Base-by-base conservation (phyloP, 495 filamentous ascomycete genomes). In the Penicillium maclennaniae region DNA sequence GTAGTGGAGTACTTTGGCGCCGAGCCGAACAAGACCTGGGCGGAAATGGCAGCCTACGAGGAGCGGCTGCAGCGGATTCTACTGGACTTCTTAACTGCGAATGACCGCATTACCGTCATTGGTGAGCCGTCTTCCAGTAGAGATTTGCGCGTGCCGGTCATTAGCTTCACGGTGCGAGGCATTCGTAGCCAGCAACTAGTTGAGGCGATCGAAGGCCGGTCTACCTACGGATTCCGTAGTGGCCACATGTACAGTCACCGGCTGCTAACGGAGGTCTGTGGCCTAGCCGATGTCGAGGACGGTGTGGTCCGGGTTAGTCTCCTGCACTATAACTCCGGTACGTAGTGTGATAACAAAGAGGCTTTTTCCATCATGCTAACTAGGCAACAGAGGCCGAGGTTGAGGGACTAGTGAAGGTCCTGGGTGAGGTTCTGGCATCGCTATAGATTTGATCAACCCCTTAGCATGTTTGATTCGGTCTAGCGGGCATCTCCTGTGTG, bases 301-400 rank as follows among this genome's bases (percentile, higher is more conserved):
- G 87, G 85, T 2, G 82, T 90, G 17, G 77, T 87, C 15, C 79
- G 87, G 63, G 83, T 88, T 34, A 85, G 80, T 58, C 73, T 88
- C 72, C 78, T 86, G 65, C 86, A 89, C 72, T 90, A 90, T 70
- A 91, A 90, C 61, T 88, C 83, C 7, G 69, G 85, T 84, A 60
- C 78, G 80, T 75, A 45, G 9, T 55, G 15, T 19, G 42, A 15
- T 14, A 31, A 41, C 3, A 9, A 21, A 26, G 16, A 23, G 15
- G 9, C 27, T 23, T 7, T 40, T 44, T 15, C 25, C 46, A 25
- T 47, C 9, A 41, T 19, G 48, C 51, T 65, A 48, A 68, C 47
- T 23, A 65, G 45, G 38, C 51, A 51, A 50, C 56, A 82, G 82
- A 77, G 69, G 73, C 78, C 5, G 84, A 87, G 58, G 71, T 86